Evolutionary conservation across 306 rosid species (phyloP).

Genomic region (Prunus dulcis): DNA sequence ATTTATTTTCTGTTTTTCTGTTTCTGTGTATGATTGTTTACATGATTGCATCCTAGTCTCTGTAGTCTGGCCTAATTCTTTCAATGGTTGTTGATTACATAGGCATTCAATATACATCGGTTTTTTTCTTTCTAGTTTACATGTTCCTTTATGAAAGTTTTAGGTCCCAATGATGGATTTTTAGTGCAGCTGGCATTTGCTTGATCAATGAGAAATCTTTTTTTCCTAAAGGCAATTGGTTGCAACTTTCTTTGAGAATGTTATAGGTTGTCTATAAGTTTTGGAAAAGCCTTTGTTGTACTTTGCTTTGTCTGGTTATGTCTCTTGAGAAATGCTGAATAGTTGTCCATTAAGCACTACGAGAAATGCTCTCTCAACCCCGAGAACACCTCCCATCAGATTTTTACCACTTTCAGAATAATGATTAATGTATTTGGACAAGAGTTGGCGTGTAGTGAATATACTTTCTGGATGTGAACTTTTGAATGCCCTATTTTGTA

Average conservation of each 20-base stretch:
- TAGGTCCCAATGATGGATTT: too few relatives aligned
- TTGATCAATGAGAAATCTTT: not conserved
- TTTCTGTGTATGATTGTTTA: not conserved
- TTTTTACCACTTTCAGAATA: not conserved
- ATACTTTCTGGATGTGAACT: not conserved
- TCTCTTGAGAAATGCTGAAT: not conserved
- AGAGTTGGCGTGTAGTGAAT: not conserved
- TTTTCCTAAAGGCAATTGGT: not conserved
- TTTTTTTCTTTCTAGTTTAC: too few relatives aligned
- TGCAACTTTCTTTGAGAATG: not conserved
- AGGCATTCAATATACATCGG: too few relatives aligned
- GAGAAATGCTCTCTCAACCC: not conserved
- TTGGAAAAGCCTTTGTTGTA: too few relatives aligned
- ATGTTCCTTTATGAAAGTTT: not conserved
- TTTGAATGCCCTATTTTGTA: not conserved
- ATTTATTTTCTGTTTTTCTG: not conserved
- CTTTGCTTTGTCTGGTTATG: not conserved
- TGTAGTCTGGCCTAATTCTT: not conserved
- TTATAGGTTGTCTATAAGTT: not conserved
- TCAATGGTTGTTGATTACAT: not conserved
- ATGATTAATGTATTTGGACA: not conserved
- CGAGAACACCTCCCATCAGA: not conserved
- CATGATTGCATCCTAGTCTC: not conserved
- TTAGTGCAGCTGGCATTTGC: not conserved
- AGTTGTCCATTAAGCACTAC: not conserved